Base-by-base conservation (phyloP, 768 basidiomycete species). In the Tylopilus felleus region DNA sequence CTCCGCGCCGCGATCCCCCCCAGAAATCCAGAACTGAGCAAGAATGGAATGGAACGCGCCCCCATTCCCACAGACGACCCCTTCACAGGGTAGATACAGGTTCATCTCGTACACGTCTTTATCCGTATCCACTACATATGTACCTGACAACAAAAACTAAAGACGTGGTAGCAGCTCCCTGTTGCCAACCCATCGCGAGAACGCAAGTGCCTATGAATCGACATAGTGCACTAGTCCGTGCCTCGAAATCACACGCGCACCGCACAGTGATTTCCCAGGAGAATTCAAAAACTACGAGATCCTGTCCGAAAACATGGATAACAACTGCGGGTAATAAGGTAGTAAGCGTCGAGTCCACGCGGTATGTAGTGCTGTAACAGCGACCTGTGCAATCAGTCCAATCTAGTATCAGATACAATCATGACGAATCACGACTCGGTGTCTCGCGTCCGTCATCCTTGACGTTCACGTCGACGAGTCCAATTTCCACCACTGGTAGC, bases 401-500 rank as follows among this genome's bases (percentile, higher is more conserved):
- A 48, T 31, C 8, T 35, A 17, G 8, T 28, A 39, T 47, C 50
- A 49, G 17, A 36, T 41, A 51, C 33, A 17, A 47, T 60, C 52
- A 65, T 23, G 52, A 51, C 38, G 10, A 46, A 47, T 52, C 54
- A 35, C 31, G 56, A 21, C 22, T 43, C n/a, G 42, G n/a, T 28
- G 33, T 17, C 36, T 40, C 56, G 4, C 27, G 28, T 5, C 53
- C 58, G 6, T 50, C 40, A 9, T 51, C 54, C 33, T 48, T 58
- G 4, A 59, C 14, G 8, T 52, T 28, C 1, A 68, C 61, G 27
- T 66, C 58, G 5, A 60, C 59, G 5, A 72, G 23, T 4, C 73
- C 73, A 10, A 74, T 57, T 58, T 74, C 73, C 5, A 74, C 44
- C 29, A 66, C 59, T 5, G 74, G 74, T 13, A 65, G 63, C n/a